These are phyloP conservation scores for Schrenkiella parvula DNA, from an alignment of 345 rosid genomes.

Conservation along the genomic window DNA sequence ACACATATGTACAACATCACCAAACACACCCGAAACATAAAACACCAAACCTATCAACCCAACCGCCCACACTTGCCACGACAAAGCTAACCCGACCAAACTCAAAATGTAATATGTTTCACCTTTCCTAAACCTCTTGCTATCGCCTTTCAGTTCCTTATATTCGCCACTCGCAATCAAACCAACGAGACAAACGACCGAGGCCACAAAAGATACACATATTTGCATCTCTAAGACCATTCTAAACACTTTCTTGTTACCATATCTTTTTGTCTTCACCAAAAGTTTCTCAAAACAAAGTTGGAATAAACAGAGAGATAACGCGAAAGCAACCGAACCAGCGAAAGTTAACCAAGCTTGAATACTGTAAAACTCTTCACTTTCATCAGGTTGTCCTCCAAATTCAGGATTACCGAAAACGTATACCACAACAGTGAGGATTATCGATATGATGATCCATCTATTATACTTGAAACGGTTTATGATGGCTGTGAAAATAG, in stretches of 20 bases:
- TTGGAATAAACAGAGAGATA: slow-evolving; percentile 18
- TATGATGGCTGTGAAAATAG: slow-evolving; percentile 34
- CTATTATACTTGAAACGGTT: slow-evolving; percentile 41
- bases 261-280: slow-evolving; percentile 17
- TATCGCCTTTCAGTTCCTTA: slow-evolving; percentile 13
- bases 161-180: slow-evolving; percentile 18
- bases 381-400: slow-evolving; percentile 9
- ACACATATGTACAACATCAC: slow-evolving; percentile 18
- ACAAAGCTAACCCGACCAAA: slow-evolving; percentile 21
- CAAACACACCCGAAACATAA: slow-evolving; percentile 22
- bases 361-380: background rate
- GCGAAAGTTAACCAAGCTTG: slow-evolving; percentile 26
- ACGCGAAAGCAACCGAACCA: background rate
- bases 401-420: slow-evolving; percentile 1
- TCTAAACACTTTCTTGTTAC: slow-evolving; percentile 21
- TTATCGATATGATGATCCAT: slow-evolving; percentile 37
- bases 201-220: slow-evolving; percentile 5
- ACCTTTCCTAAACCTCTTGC: slow-evolving; percentile 14
- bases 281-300: slow-evolving; percentile 13
- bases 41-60: slow-evolving; percentile 19
- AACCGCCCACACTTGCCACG: slow-evolving; percentile 18
- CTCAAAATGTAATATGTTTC: background rate
- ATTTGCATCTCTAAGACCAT: slow-evolving; percentile 28
- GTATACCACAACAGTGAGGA: slow-evolving; percentile 6
- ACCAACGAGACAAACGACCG: slow-evolving; percentile 9